phyloP scores from a whole-genome alignment of 31 red algal genomes.

The Porphyra umbilicalis region DNA sequence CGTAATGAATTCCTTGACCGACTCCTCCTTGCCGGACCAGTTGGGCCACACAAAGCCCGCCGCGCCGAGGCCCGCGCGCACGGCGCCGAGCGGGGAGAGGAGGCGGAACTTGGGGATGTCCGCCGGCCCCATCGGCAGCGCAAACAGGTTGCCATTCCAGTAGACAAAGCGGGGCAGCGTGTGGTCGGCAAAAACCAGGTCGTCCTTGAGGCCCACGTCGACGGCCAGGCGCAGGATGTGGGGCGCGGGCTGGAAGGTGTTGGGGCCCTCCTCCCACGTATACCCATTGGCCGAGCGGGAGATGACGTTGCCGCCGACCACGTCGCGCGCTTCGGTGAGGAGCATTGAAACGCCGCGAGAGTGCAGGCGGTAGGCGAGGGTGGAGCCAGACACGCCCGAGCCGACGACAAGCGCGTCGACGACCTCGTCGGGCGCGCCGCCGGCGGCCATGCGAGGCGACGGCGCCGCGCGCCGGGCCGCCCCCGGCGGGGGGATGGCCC shows the following conservation, averaged over 20 bases:
- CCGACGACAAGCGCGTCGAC: slow-evolving; percentile 76
- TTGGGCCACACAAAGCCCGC: slow-evolving; percentile 59
- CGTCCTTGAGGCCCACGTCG: slow-evolving; percentile 54
- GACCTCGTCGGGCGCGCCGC: not conserved
- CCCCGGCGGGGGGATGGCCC: not conserved
- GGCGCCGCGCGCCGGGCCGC: not conserved
- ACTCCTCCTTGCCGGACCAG: slow-evolving; percentile 48
- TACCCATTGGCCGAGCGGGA: slow-evolving; percentile 67
- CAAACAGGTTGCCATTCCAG: slow-evolving; percentile 74
- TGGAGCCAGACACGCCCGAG: slow-evolving; percentile 64
- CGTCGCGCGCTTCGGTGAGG: slow-evolving; percentile 66
- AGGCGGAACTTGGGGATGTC: slow-evolving; percentile 74
- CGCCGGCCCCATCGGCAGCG: slow-evolving; percentile 58
- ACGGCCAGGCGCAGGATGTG: slow-evolving; percentile 71
- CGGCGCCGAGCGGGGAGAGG: slow-evolving; percentile 52
- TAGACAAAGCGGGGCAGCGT: slow-evolving; percentile 90
- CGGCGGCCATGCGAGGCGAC: not conserved
- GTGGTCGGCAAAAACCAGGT: slow-evolving; percentile 81
- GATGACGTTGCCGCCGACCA: slow-evolving; percentile 86
- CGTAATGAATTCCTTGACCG: slow-evolving; percentile 89
- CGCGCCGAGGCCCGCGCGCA: slow-evolving; percentile 87
- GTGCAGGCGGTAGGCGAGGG: slow-evolving; percentile 55
- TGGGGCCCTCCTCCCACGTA: slow-evolving; percentile 94
- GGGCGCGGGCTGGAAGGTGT: slow-evolving; percentile 90
- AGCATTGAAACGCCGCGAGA: slow-evolving; percentile 44